Conservation (phyloP, 1,139 yeast genomes). For the Hemisphaericaspora lyxosophila region DNA sequence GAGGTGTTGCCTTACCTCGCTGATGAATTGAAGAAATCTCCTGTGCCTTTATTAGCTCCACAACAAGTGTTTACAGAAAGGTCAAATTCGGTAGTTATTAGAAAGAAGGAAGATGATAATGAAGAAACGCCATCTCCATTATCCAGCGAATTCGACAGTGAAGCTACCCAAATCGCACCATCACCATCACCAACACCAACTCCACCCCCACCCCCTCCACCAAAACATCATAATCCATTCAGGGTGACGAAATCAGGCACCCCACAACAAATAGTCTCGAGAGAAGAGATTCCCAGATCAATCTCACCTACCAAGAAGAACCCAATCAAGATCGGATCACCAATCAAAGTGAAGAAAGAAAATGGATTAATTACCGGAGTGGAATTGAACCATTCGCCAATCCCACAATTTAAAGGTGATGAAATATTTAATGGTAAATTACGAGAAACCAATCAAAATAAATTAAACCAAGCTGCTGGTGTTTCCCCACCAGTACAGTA, state of each 20-base stretch:
- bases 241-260: constrained; percentile 1
- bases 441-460: constrained; percentile 19
- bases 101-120: constrained; percentile 5
- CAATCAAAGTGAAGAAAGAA: constrained; percentile 34
- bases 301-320: constrained; percentile 15
- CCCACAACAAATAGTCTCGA: neutral
- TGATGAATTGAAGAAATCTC: constrained; percentile 35
- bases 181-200: too few species aligned
- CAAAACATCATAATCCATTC: constrained; percentile 3
- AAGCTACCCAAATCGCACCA: neutral
- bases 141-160: constrained; percentile 1
- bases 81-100: constrained; percentile 15
- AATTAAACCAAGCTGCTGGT: constrained; percentile 1
- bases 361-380: constrained; percentile 31
- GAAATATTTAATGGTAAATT: constrained; percentile 27
- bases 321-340: constrained; percentile 44
- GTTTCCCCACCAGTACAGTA: constrained; percentile 4
- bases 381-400: constrained; percentile 9
- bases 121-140: constrained; percentile 1
- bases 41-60: constrained; percentile 31
- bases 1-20: constrained; percentile 33
- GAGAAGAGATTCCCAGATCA: neutral
- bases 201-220: neutral
- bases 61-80: constrained; percentile 41
- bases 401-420: constrained; percentile 16